A percentile compares a stretch with the other conserved stretches of the same genome.
phyloP scores from a whole-genome alignment of 129 eudicot genomes.

The Artemisia annua region DNA sequence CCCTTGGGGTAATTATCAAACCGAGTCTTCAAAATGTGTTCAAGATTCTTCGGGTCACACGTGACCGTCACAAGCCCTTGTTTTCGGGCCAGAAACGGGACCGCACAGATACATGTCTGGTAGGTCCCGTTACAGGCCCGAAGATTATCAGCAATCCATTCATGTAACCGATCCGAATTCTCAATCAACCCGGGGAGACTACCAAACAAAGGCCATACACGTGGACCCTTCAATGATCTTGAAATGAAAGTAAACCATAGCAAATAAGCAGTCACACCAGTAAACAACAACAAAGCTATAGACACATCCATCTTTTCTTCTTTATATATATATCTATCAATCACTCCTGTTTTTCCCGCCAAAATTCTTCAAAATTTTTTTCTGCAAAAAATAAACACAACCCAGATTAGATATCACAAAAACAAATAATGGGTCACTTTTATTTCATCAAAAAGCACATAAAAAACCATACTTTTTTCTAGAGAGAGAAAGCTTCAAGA shows the following conservation, averaged over 20 bases:
- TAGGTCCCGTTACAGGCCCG: slow-evolving; percentile 89
- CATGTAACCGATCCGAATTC: slow-evolving; percentile 73
- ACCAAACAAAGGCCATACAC: slow-evolving; percentile 89
- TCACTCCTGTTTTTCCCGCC: slow-evolving; percentile 32
- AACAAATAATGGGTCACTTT: slow-evolving; percentile 7
- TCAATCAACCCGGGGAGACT: slow-evolving; percentile 81
- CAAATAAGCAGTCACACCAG: slow-evolving; percentile 59
- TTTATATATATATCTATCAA: background rate
- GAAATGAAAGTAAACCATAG: slow-evolving; percentile 84
- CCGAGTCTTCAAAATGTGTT: slow-evolving; percentile 71
- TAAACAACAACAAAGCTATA: slow-evolving; percentile 56
- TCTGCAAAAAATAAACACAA: slow-evolving; percentile 13
- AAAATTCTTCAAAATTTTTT: slow-evolving; percentile 26
- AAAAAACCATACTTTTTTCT: slow-evolving; percentile 2
- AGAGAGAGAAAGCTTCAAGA: slow-evolving; percentile 1
- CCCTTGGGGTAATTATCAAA: slow-evolving; percentile 88
- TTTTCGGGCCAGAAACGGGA: slow-evolving; percentile 76
- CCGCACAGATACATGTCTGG: slow-evolving; percentile 88
- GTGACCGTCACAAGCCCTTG: slow-evolving; percentile 91
- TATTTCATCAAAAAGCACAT: slow-evolving; percentile 17
- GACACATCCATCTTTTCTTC: slow-evolving; percentile 46
- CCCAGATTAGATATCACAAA: slow-evolving; percentile 33
- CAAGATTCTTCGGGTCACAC: slow-evolving; percentile 82
- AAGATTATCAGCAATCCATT: slow-evolving; percentile 86
- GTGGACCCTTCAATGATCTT: slow-evolving; percentile 77